Evolutionary conservation across 164 flowering plant genomes (phyloP).

Genomic region (Buxus sempervirens): DNA sequence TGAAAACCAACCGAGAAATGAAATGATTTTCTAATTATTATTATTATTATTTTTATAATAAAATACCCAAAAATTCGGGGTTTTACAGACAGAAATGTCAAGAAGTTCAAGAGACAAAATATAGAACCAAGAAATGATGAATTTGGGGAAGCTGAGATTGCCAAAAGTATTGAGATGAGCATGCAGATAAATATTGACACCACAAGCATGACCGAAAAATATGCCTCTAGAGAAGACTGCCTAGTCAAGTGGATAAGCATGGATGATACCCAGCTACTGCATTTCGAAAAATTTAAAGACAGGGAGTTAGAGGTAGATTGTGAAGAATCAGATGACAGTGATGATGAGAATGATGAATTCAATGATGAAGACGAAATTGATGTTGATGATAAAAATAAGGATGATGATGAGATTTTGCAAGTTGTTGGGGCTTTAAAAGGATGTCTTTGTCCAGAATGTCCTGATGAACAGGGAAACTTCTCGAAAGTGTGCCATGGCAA

Average conservation of each 20-base stretch:
- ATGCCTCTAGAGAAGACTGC: too few species aligned
- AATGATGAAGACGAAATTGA: slow-evolving; percentile 24
- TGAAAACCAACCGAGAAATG: too few species aligned
- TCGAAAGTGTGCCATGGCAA: background rate
- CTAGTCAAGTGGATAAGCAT: too few species aligned
- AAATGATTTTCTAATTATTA: too few species aligned
- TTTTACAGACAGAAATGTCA: slow-evolving; percentile 23
- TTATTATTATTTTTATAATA: too few species aligned
- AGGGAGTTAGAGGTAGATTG: slow-evolving; percentile 24
- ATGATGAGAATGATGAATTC: slow-evolving; percentile 27
- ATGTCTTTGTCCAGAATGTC: slow-evolving; percentile 10
- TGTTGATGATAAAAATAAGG: slow-evolving; percentile 17
- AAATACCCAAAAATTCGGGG: too few species aligned
- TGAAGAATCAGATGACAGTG: slow-evolving; percentile 40
- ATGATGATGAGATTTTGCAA: slow-evolving; percentile 13
- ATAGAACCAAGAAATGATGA: slow-evolving; percentile 15
- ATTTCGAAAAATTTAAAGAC: slow-evolving; percentile 33
- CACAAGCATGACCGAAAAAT: too few species aligned
- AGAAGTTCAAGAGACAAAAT: too few species aligned
- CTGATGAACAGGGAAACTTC: background rate
- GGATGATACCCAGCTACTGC: too few species aligned
- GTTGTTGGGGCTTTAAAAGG: slow-evolving; percentile 14
- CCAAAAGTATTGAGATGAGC: too few species aligned
- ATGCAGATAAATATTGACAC: too few species aligned
- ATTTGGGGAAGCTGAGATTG: too few species aligned